Evolutionary conservation across 192 early-diverging fungal genomes (phyloP), one percentile per base, ranked within the genome.

Genomic region (Umbelopsis isabellina): DNA sequence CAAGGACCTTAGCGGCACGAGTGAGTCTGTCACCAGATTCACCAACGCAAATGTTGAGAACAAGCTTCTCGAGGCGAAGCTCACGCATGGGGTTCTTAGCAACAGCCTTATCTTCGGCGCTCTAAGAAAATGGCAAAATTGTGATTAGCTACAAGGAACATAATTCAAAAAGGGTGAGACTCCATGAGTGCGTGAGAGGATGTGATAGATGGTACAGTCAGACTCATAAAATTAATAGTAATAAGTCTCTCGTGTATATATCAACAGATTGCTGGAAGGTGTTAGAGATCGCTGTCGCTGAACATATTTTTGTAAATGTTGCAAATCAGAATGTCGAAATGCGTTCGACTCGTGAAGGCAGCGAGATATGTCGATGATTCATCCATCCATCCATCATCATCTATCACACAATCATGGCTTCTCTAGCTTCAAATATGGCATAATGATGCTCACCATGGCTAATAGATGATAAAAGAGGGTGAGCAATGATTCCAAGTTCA

Each of bases 11-110:
- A 84, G 94, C 94, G 76, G 98, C 98, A 91, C 98, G 93, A 75
- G 98, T 99, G 66, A 99, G 89, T 86, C 95, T 91, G 91, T 99
- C 98, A 76, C 97, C 97, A 78, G 95, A 97, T 86, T 98, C 97
- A 72, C 98, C 98, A 53, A 99, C 98, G 81, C 93, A 98, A 84
- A 99, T 98, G 94, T 98, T 98, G 84, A 99, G 92, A 84, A 97
- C 96, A 85, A 99, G 95, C 92, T 99, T 99, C 88, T 99, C 98
- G 80, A 98, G 93, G 79, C 89, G 88, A 70, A 99, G 93, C 83
- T 94, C 95, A 77, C 93, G 90, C 97, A 98, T 99, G 79, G 88
- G 83, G 92, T 99, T 98, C 72, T 84, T 82, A 76, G 86, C 85
- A 75, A 86, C 81, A 84, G 73, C 46, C 76, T 93, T 90, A 72